These are phyloP conservation scores for Triticum turgidum DNA, from an alignment of 176 grass and related monocot genomes.

Conservation along the genomic window DNA sequence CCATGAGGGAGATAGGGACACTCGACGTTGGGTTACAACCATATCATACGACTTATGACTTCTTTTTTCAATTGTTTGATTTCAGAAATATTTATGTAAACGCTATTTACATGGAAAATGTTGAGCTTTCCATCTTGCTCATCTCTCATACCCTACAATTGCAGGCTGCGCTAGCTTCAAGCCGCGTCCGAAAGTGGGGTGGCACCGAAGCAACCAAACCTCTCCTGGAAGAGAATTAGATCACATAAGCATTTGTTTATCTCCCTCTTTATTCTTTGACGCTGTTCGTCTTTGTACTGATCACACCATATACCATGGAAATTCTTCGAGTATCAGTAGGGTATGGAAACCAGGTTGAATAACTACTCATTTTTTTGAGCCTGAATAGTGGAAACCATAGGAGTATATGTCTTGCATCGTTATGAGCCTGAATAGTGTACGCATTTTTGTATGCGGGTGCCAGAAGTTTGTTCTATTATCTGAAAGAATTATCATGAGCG, in stretches of 20 bases:
- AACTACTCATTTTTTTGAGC: neutral
- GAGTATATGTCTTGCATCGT: neutral
- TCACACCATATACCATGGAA: too few relatives aligned
- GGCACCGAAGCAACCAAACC: constrained; percentile 22
- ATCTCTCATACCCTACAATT: neutral
- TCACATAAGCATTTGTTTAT: neutral
- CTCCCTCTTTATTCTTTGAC: neutral
- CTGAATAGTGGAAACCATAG: neutral
- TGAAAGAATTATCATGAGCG: neutral
- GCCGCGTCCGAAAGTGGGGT: constrained; percentile 40
- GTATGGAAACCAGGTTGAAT: neutral
- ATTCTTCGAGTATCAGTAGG: neutral
- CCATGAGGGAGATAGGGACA: too few relatives aligned
- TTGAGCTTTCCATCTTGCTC: neutral
- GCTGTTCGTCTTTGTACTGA: neutral
- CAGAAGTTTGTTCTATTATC: neutral
- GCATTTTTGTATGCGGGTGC: neutral
- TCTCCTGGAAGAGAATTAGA: constrained; percentile 13
- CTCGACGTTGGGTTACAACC: neutral
- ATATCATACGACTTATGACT: neutral
- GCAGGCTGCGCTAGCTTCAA: constrained; percentile 45
- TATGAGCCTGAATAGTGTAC: neutral
- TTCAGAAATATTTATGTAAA: neutral
- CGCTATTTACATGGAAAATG: neutral
- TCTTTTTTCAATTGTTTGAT: neutral